A percentile compares a stretch with the other conserved stretches of the same genome.
These are phyloP conservation scores for Lophiostoma macrostomum DNA, from an alignment of 495 filamentous ascomycete species.

Conservation along the genomic window DNA sequence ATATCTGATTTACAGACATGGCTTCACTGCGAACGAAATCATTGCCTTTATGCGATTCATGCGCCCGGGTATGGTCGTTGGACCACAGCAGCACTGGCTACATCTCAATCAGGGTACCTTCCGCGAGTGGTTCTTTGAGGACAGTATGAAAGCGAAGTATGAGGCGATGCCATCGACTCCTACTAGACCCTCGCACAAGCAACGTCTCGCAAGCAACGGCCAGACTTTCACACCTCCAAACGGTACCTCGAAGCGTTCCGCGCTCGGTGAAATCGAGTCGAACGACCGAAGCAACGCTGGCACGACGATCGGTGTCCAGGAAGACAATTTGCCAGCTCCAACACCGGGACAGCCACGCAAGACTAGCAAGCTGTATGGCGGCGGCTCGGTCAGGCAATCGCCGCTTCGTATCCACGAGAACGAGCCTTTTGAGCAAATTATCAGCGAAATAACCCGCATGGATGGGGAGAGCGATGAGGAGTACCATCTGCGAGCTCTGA, in stretches of 20 bases:
- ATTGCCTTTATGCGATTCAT: slow-evolving; percentile 99
- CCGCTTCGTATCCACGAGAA: slow-evolving; percentile 45
- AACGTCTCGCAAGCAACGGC: slow-evolving; percentile 54
- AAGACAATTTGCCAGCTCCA: slow-evolving; percentile 83
- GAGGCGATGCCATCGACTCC: slow-evolving; percentile 73
- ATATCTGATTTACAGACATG: slow-evolving; percentile 94
- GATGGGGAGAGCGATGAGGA: slow-evolving; percentile 72
- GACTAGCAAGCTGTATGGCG: slow-evolving; percentile 59
- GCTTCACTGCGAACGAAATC: slow-evolving; percentile 97
- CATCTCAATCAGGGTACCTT: slow-evolving; percentile 95
- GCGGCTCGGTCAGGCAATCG: slow-evolving; percentile 38
- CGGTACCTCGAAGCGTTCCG: slow-evolving; percentile 70
- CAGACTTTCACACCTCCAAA: slow-evolving; percentile 80
- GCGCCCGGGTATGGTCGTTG: slow-evolving; percentile 98
- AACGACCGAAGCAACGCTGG: slow-evolving; percentile 52
- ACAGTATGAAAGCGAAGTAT: slow-evolving; percentile 68
- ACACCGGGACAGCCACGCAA: slow-evolving; percentile 96
- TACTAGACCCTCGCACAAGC: slow-evolving; percentile 58
- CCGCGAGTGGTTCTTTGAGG: slow-evolving; percentile 97
- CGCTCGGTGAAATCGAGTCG: slow-evolving; percentile 84
- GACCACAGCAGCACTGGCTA: slow-evolving; percentile 99
- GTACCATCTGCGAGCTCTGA: slow-evolving; percentile 65
- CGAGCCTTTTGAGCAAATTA: slow-evolving; percentile 41
- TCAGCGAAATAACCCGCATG: slow-evolving; percentile 53
- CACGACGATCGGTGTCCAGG: slow-evolving; percentile 54